phyloP scores from a whole-genome alignment of 2,329 filamentous ascomycete genomes.

The Pestalotiopsis sp. region DNA sequence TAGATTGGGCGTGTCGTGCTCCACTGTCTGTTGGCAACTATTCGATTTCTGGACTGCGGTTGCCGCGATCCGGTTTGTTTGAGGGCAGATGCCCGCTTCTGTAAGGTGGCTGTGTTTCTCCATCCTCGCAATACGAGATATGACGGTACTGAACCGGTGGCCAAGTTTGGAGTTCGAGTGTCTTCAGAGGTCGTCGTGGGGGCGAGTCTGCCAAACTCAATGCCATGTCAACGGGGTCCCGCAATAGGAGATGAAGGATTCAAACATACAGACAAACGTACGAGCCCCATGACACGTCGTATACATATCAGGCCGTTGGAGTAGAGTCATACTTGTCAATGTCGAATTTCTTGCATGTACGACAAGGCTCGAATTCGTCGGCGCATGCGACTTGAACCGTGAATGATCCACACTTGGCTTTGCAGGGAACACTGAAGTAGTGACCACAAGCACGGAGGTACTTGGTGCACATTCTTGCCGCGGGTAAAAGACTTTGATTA shows the following conservation, averaged over 20 bases:
- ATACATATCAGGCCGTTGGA: background rate
- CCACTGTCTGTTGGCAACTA: background rate
- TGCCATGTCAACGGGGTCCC: no score
- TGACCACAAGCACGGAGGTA: background rate
- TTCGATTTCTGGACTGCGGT: background rate
- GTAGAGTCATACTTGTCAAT: background rate
- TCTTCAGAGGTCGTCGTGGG: no score
- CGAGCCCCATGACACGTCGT: background rate
- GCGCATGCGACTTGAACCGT: background rate
- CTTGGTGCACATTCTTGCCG: background rate
- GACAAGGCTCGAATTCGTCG: background rate
- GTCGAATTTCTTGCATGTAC: background rate
- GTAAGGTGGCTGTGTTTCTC: background rate
- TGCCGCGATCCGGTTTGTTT: background rate
- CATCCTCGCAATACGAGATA: background rate
- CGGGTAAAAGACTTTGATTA: background rate
- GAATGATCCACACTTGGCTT: background rate
- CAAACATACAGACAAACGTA: no score
- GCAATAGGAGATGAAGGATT: no score
- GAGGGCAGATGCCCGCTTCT: background rate
- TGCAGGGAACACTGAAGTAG: background rate
- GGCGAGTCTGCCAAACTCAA: no score
- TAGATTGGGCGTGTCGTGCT: background rate
- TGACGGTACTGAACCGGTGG: no score
- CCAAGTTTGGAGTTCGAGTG: no score